Conservation (phyloP, 2,329 filamentous ascomycete genomes). For the Onygenales sp. region DNA sequence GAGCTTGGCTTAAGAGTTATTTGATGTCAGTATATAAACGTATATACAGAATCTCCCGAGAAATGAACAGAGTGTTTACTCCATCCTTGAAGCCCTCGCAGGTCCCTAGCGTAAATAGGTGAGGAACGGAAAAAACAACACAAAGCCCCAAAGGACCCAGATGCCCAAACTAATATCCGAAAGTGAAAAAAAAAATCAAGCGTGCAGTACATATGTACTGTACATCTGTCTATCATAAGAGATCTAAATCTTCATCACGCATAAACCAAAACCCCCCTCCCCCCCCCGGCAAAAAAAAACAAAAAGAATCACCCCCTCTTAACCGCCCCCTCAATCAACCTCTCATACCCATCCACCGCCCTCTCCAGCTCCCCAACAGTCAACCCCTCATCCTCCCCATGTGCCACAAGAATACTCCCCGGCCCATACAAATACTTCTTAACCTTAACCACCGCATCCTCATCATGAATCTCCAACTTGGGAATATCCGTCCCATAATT, state of each 20-base stretch:
- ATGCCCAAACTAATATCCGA: too few species aligned
- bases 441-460: constrained; percentile 28
- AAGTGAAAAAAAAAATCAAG: too few species aligned
- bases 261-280: neutral
- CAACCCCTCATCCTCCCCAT: constrained; percentile 73
- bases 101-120: too few species aligned
- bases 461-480: constrained; percentile 60
- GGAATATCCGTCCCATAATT: constrained; percentile 95
- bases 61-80: too few species aligned
- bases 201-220: too few species aligned
- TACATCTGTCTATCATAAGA: neutral
- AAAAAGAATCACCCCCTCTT: neutral
- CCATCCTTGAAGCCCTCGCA: too few species aligned
- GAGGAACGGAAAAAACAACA: too few species aligned
- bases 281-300: too few species aligned
- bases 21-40: too few species aligned
- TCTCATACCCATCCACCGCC: constrained; percentile 72
- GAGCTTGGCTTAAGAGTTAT: too few species aligned
- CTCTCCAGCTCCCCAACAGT: constrained; percentile 65
- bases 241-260: neutral
- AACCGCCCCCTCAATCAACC: constrained; percentile 44
- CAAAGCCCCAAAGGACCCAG: too few species aligned
- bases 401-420: constrained; percentile 72
- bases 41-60: too few species aligned
- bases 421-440: constrained; percentile 54